Conservation (phyloP, 176 grass and related monocot genomes). For the Alopecurus myosuroides region DNA sequence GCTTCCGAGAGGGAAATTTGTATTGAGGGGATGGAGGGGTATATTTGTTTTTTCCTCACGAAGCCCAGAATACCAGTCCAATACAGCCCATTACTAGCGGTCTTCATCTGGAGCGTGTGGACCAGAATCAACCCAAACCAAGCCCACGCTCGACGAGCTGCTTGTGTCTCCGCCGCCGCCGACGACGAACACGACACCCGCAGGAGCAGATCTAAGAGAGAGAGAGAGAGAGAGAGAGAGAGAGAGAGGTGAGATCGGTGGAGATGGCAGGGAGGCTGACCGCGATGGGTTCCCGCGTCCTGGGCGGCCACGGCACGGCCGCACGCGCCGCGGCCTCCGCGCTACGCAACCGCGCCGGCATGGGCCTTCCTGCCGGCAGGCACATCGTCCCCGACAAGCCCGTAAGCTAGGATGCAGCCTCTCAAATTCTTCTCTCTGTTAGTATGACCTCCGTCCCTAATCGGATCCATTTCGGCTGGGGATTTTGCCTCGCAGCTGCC, state of each 20-base stretch:
- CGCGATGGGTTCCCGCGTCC: constrained; percentile 58
- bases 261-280: constrained; percentile 81
- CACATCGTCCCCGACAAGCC: constrained; percentile 97
- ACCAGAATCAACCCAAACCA: background rate
- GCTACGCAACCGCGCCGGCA: constrained; percentile 74
- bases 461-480: background rate
- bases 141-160: background rate
- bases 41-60: too few species aligned
- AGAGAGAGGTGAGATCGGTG: background rate
- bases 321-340: constrained; percentile 61
- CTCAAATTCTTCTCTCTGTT: background rate
- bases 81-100: background rate
- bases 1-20: too few species aligned
- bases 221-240: background rate
- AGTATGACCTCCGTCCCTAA: background rate
- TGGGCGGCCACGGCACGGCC: constrained; percentile 67
- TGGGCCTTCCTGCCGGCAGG: constrained; percentile 84
- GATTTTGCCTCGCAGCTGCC: constrained; percentile 47
- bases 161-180: background rate
- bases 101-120: background rate
- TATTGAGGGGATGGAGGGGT: too few species aligned
- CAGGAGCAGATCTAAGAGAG: constrained; percentile 18
- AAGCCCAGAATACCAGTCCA: background rate
- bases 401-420: constrained; percentile 30
- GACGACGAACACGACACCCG: background rate